Evolutionary conservation across 495 filamentous ascomycete species (phyloP), one percentile per base, ranked within the genome.

Genomic region (Podospora sp.): DNA sequence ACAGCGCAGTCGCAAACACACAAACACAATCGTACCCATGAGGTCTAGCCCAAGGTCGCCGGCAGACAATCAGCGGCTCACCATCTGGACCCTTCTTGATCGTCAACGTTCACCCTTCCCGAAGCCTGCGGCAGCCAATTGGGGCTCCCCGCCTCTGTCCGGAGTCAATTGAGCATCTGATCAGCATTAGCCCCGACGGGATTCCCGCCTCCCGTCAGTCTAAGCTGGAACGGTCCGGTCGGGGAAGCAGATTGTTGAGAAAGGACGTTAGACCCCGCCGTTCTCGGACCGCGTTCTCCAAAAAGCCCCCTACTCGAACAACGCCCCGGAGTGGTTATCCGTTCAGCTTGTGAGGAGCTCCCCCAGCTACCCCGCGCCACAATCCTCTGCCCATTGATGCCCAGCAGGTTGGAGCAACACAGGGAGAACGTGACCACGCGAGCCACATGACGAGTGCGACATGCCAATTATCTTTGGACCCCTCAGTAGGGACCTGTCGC

Each of bases 401-500:
- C 66, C 69, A 71, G 68, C 68, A 51, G 24, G 36, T 64, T 27
- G 46, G 59, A 53, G 61, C 55, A 57, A 57, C 29, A 61, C 57
- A n/a, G 9, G 20, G 29, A 62, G 63, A 70, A 68, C 69, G 65
- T 71, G 69, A 71, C 69, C 62, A 55, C 53, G 60, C 62, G 55
- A 59, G 55, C 51, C 69, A 72, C 69, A 67, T 72, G 69, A 72
- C 69, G 55, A 50, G 53, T 66, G 55, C 36, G 35, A 55, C 69
- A 69, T 72, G 46, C 26, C 59, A 60, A 55, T 24, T n/a, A 55
- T 55, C 52, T 26, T 22, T 26, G 40, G 22, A 55, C 20, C 52
- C 9, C 52, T 22, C 52, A 24, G 24, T 22, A n/a, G n/a, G n/a
- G n/a, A 22, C 52, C 52, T 55, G 20, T 22, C 25, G 20, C 52